Base-by-base conservation (phyloP, 352 stramenopile species). In the Phytophthora citricola region DNA sequence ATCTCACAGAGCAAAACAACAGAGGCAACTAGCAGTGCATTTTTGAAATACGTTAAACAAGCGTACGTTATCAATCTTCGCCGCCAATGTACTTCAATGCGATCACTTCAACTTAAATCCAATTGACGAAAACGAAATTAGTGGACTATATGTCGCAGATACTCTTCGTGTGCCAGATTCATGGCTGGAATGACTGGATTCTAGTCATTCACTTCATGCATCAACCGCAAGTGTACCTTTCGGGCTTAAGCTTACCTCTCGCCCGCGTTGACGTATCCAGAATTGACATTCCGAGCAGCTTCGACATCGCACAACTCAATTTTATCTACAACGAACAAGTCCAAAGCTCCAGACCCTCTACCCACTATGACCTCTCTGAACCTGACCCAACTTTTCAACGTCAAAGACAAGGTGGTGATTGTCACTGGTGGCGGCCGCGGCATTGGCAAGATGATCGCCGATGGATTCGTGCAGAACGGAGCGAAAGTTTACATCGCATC, bases 361-460 rank as follows among this genome's bases (percentile, higher is more conserved):
- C n/a, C 48, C 44, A 58, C 5, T 29, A 75, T 69, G 61, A 68
- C 26, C 51, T 58, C 62, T 10, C 29, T 79, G 17, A 58, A 59
- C n/a, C 24, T 62, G 14, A 44, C 49, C 39, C 20, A 61, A 9
- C 63, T 79, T 24, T 79, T 72, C 43, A 51, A 63, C 49, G 79
- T 95, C 26, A 75, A 83, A 68, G 78, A 76, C 64, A 91, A 92
- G 59, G 69, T 91, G 36, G 92, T 98, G 24, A 60, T 99, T 6
- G 84, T 99, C 58, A 99, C 95, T 17, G 97, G 97, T 54, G 95
- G 96, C 41, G 94, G 89, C 32, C 81, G 92, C 39, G 97, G 97
- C 36, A 98, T 99, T 71, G 97, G 97, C 50, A 86, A 91, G 56
- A 98, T 99, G 95, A 98, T 99, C 63, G 93, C 95, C 48, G 90